Percentiles rank a stretch among this genome's conserved stretches.
Evolutionary conservation across 2,329 filamentous ascomycete genomes (phyloP).

Genomic region (Fusarium poae): DNA sequence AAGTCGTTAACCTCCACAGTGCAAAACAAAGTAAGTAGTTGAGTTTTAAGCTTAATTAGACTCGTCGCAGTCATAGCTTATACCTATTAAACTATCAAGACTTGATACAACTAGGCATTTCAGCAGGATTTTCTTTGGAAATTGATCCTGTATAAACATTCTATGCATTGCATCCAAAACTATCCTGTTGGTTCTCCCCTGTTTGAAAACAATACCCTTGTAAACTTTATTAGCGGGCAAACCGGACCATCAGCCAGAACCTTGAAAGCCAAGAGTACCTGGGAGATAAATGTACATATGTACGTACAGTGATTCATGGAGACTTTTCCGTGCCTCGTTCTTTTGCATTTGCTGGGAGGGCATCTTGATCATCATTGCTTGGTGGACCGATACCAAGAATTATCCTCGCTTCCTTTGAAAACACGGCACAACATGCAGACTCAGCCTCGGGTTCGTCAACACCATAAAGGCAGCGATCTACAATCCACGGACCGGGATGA

Average conservation of each 20-base stretch:
- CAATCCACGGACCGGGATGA: neutral
- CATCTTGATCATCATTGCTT: too few species aligned
- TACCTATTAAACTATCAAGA: neutral
- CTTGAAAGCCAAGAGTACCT: neutral
- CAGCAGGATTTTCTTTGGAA: neutral
- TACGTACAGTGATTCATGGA: neutral
- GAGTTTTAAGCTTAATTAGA: neutral
- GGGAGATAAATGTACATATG: neutral
- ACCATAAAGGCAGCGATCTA: neutral
- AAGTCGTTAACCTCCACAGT: neutral
- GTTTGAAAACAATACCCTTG: neutral
- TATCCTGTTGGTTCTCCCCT: neutral
- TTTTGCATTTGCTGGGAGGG: neutral
- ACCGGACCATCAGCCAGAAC: neutral
- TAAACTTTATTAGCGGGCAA: neutral
- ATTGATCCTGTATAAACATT: neutral
- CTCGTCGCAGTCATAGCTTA: neutral
- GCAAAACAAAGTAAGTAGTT: too few species aligned
- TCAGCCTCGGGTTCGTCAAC: neutral
- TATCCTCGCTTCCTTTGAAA: too few species aligned
- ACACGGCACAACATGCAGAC: neutral
- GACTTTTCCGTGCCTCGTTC: neutral
- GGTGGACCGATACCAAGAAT: too few species aligned
- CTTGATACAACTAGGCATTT: neutral
- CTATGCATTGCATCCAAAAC: neutral